Base-by-base conservation (phyloP, 106 monocot species). In the Narthecium ossifragum region DNA sequence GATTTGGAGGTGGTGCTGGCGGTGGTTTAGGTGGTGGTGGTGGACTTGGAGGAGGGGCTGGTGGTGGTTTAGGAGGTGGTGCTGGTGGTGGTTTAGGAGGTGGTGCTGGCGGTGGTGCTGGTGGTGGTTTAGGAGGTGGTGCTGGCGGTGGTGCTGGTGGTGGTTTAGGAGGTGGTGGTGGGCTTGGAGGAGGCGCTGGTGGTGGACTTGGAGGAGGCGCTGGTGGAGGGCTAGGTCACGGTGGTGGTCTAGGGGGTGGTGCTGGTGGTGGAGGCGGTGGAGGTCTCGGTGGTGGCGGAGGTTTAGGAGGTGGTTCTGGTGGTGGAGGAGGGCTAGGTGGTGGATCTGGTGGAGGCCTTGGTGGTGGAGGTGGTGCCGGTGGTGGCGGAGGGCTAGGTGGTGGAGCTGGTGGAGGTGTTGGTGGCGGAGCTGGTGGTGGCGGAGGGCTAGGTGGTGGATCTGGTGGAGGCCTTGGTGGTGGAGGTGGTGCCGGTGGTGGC, bases 371-470 rank as follows among this genome's bases (percentile, higher is more conserved):
- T 10, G 74, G 74, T 9, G 26, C 13, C 34, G 74, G 66, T 11
- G 57, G n/a, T 6, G 60, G 67, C 0, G 54, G 32, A 27, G 66
- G 66, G 12, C 17, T 23, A 25, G 73, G 73, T 27, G 66, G 60
- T 39, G 66, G 67, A 34, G 32, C 8, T 29, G 75, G 68, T 12
- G 75, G 60, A 0, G 73, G 60, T 0, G 4, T 31, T 28, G 73
- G 73, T 1, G 38, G 59, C 0, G 74, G 70, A 11, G 55, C 45
- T 36, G 74, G 67, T 5, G 14, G 15, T 26, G 73, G 74, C 0
- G 51, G 38, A 5, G 74, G 73, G 0, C 17, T 26, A 2, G 66
- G 73, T 4, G 60, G 28, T 3, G 66, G 73, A 5, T 1, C 17
- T 5, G 4, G 29, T 14, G 31, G 55, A 7, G 48, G 48, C 5